phyloP scores from a whole-genome alignment of 2,329 filamentous ascomycete genomes.

The Bretziella fagacearum region DNA sequence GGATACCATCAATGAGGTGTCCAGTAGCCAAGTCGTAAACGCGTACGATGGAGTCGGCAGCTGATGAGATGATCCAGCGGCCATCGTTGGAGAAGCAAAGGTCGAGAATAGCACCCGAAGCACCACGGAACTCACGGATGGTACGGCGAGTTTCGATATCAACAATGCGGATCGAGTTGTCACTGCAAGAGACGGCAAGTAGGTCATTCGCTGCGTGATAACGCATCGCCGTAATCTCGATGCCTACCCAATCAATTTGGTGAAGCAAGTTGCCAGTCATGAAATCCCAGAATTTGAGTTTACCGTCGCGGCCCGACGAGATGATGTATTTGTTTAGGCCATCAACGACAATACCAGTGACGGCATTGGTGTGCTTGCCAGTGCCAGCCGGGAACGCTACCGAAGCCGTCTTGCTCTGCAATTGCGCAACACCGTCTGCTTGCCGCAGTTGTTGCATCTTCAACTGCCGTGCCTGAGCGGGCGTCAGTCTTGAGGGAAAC shows the following conservation, averaged over 20 bases:
- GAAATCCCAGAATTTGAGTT: constrained; percentile 96
- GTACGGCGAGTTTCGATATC: constrained; percentile 82
- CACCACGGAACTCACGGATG: constrained; percentile 85
- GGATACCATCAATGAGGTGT: constrained; percentile 85
- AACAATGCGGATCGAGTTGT: constrained; percentile 71
- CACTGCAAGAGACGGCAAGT: constrained; percentile 75
- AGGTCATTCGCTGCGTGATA: constrained; percentile 75
- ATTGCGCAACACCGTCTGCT: constrained; percentile 38
- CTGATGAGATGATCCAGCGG: constrained; percentile 80
- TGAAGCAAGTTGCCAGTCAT: constrained; percentile 61
- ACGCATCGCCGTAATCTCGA: constrained; percentile 48
- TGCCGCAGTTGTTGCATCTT: constrained; percentile 47
- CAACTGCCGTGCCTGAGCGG: constrained; percentile 59
- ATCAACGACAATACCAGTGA: constrained; percentile 79
- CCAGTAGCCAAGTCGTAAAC: constrained; percentile 94
- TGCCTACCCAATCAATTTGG: constrained; percentile 64
- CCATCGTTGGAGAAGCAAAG: constrained; percentile 85
- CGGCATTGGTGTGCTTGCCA: constrained; percentile 61
- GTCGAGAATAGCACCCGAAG: constrained; percentile 55
- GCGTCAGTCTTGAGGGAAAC: constrained; percentile 66
- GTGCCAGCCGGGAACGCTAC: constrained; percentile 32
- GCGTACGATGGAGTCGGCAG: constrained; percentile 61
- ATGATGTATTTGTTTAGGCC: constrained; percentile 74
- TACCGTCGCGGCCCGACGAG: constrained; percentile 78
- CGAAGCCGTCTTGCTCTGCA: constrained; percentile 28